Percentiles rank a stretch among this genome's conserved stretches.
Evolutionary conservation across 2,329 filamentous ascomycete genomes (phyloP).

Genomic region (Emmonsia crescens): DNA sequence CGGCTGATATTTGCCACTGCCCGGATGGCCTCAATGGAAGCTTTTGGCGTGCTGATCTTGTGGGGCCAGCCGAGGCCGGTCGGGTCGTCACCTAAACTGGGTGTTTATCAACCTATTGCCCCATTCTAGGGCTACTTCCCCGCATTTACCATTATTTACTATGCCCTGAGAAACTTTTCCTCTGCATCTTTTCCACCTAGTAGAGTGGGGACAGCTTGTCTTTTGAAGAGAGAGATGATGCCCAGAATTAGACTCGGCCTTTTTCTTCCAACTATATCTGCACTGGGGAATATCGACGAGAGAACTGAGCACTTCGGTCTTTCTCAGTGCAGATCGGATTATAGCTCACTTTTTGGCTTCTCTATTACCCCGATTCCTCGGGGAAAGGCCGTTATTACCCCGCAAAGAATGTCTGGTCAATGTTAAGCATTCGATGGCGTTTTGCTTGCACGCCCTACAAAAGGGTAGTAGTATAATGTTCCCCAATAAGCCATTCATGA

Average conservation of each 20-base stretch:
- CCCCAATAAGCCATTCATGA: background rate
- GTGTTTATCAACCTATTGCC: background rate
- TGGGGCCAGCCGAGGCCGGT: background rate
- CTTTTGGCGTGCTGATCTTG: background rate
- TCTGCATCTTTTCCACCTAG: background rate
- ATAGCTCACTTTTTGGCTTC: background rate
- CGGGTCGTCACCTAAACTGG: background rate
- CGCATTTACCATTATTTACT: background rate
- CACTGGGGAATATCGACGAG: background rate
- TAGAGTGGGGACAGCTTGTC: background rate
- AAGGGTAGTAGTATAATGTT: background rate
- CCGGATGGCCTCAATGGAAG: background rate
- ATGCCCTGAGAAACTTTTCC: background rate
- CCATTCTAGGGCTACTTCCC: background rate
- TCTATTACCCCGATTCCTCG: background rate
- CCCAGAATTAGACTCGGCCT: background rate
- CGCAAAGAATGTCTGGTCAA: background rate
- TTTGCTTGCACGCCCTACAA: background rate
- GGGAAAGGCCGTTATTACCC: background rate
- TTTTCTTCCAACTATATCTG: background rate
- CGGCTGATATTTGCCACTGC: background rate
- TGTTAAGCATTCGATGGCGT: background rate
- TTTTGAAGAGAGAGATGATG: background rate
- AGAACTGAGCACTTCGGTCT: background rate
- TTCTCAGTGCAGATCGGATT: background rate